Percentiles rank a stretch among this genome's conserved stretches.
phyloP scores from a whole-genome alignment of 495 filamentous ascomycete species.

The Stereocaulon alpinum region DNA sequence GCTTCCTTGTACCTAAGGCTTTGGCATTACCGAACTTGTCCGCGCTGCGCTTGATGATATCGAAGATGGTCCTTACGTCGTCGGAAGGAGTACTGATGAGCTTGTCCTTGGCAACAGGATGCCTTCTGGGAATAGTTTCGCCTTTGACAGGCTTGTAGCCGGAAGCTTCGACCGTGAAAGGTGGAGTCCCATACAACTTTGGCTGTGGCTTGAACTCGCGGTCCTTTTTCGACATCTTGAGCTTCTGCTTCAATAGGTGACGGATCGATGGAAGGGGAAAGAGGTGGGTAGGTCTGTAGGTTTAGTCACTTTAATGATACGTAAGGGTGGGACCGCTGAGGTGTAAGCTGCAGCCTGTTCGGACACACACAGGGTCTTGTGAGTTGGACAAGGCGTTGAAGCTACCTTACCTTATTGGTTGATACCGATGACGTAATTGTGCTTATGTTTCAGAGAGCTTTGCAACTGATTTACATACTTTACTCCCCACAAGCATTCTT shows the following conservation, averaged over 20 bases:
- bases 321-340: not conserved
- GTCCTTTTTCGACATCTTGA: slow-evolving; percentile 39
- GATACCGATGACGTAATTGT: not conserved
- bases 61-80: slow-evolving; percentile 73
- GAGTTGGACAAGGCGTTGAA: not conserved
- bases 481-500: no score
- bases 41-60: slow-evolving; percentile 70
- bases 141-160: slow-evolving; percentile 61
- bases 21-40: slow-evolving; percentile 82
- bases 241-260: not conserved
- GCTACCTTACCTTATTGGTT: not conserved
- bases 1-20: slow-evolving; percentile 66
- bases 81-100: slow-evolving; percentile 56
- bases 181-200: slow-evolving; percentile 44
- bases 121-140: slow-evolving; percentile 83
- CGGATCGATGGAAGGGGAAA: not conserved
- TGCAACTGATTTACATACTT: no score
- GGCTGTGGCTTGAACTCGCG: slow-evolving; percentile 49
- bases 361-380: not conserved
- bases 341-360: not conserved
- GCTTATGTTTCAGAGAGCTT: not conserved
- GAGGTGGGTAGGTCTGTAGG: not conserved
- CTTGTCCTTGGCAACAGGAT: slow-evolving; percentile 59
- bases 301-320: no score
- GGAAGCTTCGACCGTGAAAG: slow-evolving; percentile 73